phyloP scores from a whole-genome alignment of 2,329 filamentous ascomycete species.

The Ophiostoma himal-ulmi region DNA sequence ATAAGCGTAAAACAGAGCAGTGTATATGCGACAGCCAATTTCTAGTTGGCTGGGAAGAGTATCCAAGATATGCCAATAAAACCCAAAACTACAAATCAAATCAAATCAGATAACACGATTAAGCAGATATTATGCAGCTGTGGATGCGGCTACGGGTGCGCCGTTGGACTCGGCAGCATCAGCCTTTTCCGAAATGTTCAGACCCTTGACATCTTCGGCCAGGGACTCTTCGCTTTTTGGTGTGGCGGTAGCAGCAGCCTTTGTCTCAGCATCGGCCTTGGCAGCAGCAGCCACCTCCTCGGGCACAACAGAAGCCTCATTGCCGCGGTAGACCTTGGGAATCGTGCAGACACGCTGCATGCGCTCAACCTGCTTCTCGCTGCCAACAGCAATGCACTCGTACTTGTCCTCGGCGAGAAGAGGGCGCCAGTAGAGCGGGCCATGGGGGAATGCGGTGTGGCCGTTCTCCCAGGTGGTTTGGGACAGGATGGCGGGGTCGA shows the following conservation, averaged over 20 bases:
- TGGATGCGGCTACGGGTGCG: not conserved
- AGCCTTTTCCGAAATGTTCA: constrained; percentile 23
- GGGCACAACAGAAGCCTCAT: constrained; percentile 16
- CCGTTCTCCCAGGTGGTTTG: constrained; percentile 49
- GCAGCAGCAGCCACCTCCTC: constrained; percentile 18
- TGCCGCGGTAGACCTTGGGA: constrained; percentile 37
- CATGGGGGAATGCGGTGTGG: constrained; percentile 48
- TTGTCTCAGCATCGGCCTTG: not conserved
- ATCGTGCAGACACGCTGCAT: constrained; percentile 48
- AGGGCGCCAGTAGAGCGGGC: constrained; percentile 54
- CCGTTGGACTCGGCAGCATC: constrained; percentile 7
- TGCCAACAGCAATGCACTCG: constrained; percentile 51
- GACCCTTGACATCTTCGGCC: constrained; percentile 17
- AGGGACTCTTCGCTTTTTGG: not conserved
- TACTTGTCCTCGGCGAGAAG: constrained; percentile 40
- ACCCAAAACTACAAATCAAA: not conserved
- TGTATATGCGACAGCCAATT: constrained; percentile 8
- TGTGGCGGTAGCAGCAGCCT: not conserved
- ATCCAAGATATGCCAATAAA: constrained; percentile 11
- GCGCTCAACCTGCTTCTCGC: constrained; percentile 40
- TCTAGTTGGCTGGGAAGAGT: constrained; percentile 10
- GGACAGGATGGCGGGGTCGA: constrained; percentile 58
- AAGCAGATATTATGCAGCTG: constrained; percentile 1
- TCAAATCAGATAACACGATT: not conserved
- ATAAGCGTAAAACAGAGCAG: not conserved